Evolutionary conservation across 495 filamentous ascomycete species (phyloP).

Genomic region (Friedmanniomyces simplex): DNA sequence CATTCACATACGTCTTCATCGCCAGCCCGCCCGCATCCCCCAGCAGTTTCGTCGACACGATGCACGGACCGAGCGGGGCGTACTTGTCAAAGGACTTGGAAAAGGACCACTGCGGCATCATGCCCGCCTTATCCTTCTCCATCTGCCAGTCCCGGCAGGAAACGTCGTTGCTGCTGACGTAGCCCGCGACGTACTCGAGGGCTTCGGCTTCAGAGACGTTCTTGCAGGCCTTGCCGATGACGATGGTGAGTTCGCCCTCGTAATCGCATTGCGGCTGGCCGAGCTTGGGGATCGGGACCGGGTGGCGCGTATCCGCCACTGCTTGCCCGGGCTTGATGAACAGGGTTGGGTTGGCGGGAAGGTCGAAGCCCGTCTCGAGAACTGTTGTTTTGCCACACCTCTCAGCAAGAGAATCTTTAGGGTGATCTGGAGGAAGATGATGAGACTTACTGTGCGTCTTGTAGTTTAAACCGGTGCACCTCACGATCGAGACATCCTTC

Average conservation of each 20-base stretch:
- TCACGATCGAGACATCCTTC: slow-evolving; percentile 25
- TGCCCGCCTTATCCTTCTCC: slow-evolving; percentile 31
- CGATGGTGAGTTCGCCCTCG: slow-evolving; percentile 42
- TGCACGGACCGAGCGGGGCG: slow-evolving; percentile 32
- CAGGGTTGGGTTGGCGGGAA: slow-evolving; percentile 40
- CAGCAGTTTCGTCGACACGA: slow-evolving; percentile 28
- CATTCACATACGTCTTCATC: slow-evolving; percentile 35
- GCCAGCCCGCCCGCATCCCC: slow-evolving; percentile 23
- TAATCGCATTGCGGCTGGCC: slow-evolving; percentile 42
- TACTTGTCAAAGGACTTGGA: slow-evolving; percentile 33
- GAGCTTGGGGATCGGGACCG: slow-evolving; percentile 39
- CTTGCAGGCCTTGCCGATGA: slow-evolving; percentile 39
- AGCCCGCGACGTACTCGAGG: slow-evolving; percentile 40
- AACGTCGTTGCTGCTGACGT: slow-evolving; percentile 42
- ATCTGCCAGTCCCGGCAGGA: slow-evolving; percentile 39
- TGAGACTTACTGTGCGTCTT: slow-evolving; percentile 27
- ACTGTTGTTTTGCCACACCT: slow-evolving; percentile 25
- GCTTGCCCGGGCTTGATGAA: slow-evolving; percentile 43
- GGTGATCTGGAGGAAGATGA: background rate
- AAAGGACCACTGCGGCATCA: slow-evolving; percentile 31
- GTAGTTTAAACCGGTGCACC: slow-evolving; percentile 31
- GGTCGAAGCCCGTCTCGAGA: slow-evolving; percentile 38
- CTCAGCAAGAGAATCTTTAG: background rate
- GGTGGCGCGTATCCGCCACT: slow-evolving; percentile 33
- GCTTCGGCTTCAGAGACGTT: slow-evolving; percentile 36